Evolutionary conservation across 192 early-diverging fungal genomes (phyloP).

Genomic region (Globomyces pollinis-pini): DNA sequence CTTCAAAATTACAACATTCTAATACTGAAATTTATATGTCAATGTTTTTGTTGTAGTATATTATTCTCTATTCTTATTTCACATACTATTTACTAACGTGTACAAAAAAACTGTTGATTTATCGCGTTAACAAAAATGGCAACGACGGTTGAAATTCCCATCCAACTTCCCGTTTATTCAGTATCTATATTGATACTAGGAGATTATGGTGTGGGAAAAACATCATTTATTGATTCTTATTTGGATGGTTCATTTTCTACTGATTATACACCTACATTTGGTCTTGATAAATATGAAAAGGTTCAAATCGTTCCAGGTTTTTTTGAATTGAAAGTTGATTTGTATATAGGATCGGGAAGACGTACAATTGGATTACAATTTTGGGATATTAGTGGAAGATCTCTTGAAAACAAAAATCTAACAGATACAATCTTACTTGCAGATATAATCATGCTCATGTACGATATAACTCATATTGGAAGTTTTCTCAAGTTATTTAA

Average conservation of each 20-base stretch:
- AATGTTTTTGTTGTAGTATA: no score
- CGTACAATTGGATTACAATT: background rate
- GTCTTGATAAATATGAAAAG: background rate
- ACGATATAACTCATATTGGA: conserved; percentile 8
- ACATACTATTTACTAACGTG: no score
- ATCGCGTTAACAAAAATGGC: no score
- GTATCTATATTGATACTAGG: background rate
- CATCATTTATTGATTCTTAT: background rate
- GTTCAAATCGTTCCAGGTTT: background rate
- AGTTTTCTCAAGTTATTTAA: background rate
- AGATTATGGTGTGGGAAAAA: conserved; percentile 3
- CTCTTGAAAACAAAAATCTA: background rate
- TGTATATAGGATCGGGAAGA: conserved; percentile 1
- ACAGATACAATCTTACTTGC: background rate
- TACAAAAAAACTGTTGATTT: no score
- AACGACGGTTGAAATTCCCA: no score
- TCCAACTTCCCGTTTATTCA: no score
- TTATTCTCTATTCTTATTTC: no score
- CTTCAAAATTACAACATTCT: no score
- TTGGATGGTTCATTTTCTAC: background rate
- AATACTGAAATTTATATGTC: no score
- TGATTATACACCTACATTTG: background rate
- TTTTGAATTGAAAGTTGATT: no score
- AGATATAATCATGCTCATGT: background rate
- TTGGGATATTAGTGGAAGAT: conserved; percentile 5